Evolutionary conservation across 108 stramenopile species (phyloP), one percentile per base, ranked within the genome.

Genomic region (Parietichytrium sp.): DNA sequence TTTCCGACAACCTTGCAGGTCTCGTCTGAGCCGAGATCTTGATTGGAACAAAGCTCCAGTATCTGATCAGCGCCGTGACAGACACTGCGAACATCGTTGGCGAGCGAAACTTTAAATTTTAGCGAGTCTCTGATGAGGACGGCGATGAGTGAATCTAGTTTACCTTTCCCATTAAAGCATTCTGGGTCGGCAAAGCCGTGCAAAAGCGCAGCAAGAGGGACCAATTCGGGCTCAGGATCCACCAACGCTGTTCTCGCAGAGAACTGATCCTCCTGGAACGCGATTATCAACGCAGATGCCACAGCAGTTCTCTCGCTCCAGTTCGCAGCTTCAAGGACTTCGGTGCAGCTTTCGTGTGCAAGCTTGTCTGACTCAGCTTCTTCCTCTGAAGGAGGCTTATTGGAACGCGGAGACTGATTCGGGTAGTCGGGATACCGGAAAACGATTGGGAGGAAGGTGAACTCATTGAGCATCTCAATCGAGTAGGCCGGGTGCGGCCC

Each of bases 401-500:
- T 38, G 18, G 55, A 42, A 13, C 8, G 12, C 7, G 55, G 55
- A 18, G 33, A 42, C 12, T 30, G 55, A 0, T n/a, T 38, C 15
- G 7, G 13, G 18, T 23, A 72, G 30, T 33, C 36, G 3, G 81
- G 54, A 12, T 26, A 48, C 72, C 10, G n/a, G 4, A 82, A 42
- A n/a, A 82, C 83, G 30, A 54, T 29, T 23, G 30, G 18, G 47
- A 78, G 47, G 15, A 50, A 7, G 15, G 47, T 36, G 15, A 36
- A 4, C 23, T 48, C 47, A 29, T 30, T 36, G 16, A 80, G 50
- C 25, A 55, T 18, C 20, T 80, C 80, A 4, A 55, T 29, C 25
- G 80, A 47, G 1, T 53, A 16, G 18, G 38, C n/a, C 4, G 80
- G 80, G 29, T 91, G 93, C 20, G 26, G 4, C 13, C 93, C 91